Evolutionary conservation across 352 stramenopile species (phyloP).

Genomic region (Phytophthora quininea): DNA sequence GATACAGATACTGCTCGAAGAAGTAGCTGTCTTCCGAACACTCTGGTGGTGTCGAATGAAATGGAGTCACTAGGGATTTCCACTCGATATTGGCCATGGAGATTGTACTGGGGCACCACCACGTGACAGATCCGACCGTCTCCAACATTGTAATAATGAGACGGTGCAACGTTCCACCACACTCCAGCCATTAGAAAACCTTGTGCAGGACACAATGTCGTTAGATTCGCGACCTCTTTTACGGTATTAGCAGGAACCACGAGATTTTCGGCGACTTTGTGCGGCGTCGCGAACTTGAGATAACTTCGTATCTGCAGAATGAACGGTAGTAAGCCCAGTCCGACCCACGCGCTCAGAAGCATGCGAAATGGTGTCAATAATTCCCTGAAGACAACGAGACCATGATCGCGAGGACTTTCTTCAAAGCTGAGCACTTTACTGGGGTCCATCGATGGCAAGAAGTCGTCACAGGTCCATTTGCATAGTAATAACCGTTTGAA

Average conservation of each 20-base stretch:
- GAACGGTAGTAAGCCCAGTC: slow-evolving; percentile 13
- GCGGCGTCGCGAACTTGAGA: slow-evolving; percentile 14
- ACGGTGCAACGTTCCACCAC: slow-evolving; percentile 27
- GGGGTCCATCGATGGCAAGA: slow-evolving; percentile 1
- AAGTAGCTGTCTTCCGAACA: slow-evolving; percentile 15
- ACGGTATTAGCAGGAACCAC: neutral
- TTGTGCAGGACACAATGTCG: slow-evolving; percentile 1
- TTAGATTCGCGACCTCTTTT: slow-evolving; percentile 10
- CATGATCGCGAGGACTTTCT: neutral
- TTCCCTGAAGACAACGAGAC: too few relatives aligned
- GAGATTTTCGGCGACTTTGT: slow-evolving; percentile 15
- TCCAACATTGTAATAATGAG: slow-evolving; percentile 9
- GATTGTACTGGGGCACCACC: slow-evolving; percentile 20
- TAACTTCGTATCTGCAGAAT: slow-evolving; percentile 19
- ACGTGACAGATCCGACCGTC: slow-evolving; percentile 19
- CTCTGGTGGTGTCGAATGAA: neutral
- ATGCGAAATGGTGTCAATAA: slow-evolving; percentile 6
- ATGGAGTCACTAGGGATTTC: neutral
- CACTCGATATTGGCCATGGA: slow-evolving; percentile 15
- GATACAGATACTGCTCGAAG: slow-evolving; percentile 16
- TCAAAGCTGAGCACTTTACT: slow-evolving; percentile 7
- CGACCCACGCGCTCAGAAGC: slow-evolving; percentile 14
- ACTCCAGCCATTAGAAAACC: slow-evolving; percentile 20
- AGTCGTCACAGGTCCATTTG: too few relatives aligned
- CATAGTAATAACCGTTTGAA: too few relatives aligned